Conservation (phyloP, 2,329 filamentous ascomycete genomes). For the Rhynchosporium agropyri region DNA sequence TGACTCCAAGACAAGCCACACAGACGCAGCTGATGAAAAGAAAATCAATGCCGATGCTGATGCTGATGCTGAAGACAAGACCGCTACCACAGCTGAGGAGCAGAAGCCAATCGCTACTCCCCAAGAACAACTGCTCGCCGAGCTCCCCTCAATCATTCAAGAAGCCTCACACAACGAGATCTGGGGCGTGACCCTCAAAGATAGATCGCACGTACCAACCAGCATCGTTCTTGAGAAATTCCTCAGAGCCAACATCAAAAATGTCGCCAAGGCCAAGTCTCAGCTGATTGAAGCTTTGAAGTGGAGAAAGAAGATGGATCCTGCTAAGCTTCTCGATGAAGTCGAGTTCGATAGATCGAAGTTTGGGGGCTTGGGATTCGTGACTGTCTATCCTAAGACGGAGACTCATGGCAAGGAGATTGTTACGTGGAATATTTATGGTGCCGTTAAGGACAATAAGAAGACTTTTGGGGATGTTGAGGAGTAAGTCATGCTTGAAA, state of each 20-base stretch:
- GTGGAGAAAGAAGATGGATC: constrained; percentile 80
- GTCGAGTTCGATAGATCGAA: constrained; percentile 66
- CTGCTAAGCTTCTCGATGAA: constrained; percentile 64
- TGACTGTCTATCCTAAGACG: constrained; percentile 68
- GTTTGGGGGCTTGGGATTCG: constrained; percentile 79
- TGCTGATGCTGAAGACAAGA: not conserved
- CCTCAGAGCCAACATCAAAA: constrained; percentile 83
- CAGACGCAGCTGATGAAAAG: constrained; percentile 17
- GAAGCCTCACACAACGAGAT: constrained; percentile 71
- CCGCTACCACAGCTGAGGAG: constrained; percentile 10
- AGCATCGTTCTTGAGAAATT: constrained; percentile 91
- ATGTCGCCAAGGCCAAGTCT: constrained; percentile 71
- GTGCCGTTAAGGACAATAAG: constrained; percentile 78
- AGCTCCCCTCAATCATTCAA: constrained; percentile 59
- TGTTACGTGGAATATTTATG: constrained; percentile 93
- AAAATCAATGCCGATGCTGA: constrained; percentile 5
- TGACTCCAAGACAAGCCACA: constrained; percentile 4
- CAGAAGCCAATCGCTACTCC: constrained; percentile 34
- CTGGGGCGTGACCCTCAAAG: constrained; percentile 75
- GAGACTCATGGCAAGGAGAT: constrained; percentile 59
- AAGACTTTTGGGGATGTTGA: constrained; percentile 80
- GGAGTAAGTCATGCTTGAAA: constrained; percentile 58
- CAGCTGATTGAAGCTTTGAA: constrained; percentile 79
- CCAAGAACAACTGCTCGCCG: constrained; percentile 59
- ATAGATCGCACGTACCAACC: constrained; percentile 65